These are phyloP conservation scores for Ampelomyces quisqualis DNA, from an alignment of 2,329 filamentous ascomycete species.

Conservation along the genomic window DNA sequence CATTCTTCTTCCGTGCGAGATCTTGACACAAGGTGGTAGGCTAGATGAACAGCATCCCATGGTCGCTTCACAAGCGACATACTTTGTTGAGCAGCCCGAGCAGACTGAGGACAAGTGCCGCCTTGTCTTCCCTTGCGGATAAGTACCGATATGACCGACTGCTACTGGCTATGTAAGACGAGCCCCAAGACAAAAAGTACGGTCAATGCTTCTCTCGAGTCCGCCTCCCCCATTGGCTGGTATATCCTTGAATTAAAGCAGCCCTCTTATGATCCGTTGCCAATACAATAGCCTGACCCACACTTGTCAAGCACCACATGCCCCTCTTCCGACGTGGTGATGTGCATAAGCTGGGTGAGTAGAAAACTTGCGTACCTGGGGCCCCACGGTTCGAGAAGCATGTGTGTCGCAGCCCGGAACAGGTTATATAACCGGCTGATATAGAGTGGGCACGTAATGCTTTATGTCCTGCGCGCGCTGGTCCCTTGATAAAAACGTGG, in stretches of 20 bases:
- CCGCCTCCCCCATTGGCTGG: not conserved
- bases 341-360: slow-evolving; percentile 12
- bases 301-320: slow-evolving; percentile 2
- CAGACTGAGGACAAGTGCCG: slow-evolving; percentile 1
- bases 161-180: not conserved
- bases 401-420: slow-evolving; percentile 10
- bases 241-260: not conserved
- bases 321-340: slow-evolving; percentile 5
- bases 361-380: slow-evolving; percentile 2
- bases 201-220: not conserved
- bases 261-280: slow-evolving; percentile 6
- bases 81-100: no score
- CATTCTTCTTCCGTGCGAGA: no score
- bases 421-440: slow-evolving; percentile 8
- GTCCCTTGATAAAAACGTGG: not conserved
- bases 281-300: slow-evolving; percentile 1
- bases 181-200: not conserved
- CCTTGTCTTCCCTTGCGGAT: not conserved
- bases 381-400: slow-evolving; percentile 6
- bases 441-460: slow-evolving; percentile 4
- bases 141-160: slow-evolving; percentile 1
- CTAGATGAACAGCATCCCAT: not conserved
- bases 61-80: not conserved
- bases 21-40: no score
- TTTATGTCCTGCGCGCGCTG: slow-evolving; percentile 2